Base-by-base conservation (phyloP, 129 eudicot genomes). In the Oenanthe sinensis region DNA sequence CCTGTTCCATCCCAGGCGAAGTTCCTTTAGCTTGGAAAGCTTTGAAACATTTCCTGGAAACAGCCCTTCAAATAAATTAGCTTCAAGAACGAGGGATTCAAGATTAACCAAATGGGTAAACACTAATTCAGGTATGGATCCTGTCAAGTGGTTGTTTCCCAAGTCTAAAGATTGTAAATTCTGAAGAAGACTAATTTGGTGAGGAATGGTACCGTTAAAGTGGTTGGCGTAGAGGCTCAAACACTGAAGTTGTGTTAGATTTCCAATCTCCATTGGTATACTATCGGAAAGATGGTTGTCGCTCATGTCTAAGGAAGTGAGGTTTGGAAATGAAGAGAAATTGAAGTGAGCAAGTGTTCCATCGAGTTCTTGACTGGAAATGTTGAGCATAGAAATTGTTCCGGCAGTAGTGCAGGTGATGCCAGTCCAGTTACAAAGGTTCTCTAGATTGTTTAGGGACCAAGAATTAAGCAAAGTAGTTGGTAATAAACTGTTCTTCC, bases 361-460 rank as follows among this genome's bases (percentile, higher is more conserved):
- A 0, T 78, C 19, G 11, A 93, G 88, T 11, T 75, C 65, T 26
- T 86, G 69, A 75, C 63, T 65, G 12, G 88, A 70, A 50, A 93
- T 84, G 42, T 73, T 80, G 28, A 93, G 83, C 45, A 60, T 44
- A 42, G 87, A 84, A n/a, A 91, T 79, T 6, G 84, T 69, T 55
- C 88, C 87, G 4, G 75, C 76, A 67, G 36, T 49, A 58, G 83
- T 83, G 87, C 96, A 93, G 42, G 70, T 76, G 54, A 91, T 83
- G 62, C 97, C 89, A 49, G 84, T 85, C 98, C 98, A 93, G 40
- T 81, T 81, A 86, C 97, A 93, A 43, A 89, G 90, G 79, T 83
- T 87, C 17, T 65, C 76, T 78, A 82, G 48, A 75, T 86, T 86
- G 76, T 75, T 71, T 30, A 80, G 82, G 13, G 91, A 89, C 98